A percentile compares a stretch with the other conserved stretches of the same genome.
phyloP scores from a whole-genome alignment of 768 basidiomycete genomes.

The Psilocybe sp. region DNA sequence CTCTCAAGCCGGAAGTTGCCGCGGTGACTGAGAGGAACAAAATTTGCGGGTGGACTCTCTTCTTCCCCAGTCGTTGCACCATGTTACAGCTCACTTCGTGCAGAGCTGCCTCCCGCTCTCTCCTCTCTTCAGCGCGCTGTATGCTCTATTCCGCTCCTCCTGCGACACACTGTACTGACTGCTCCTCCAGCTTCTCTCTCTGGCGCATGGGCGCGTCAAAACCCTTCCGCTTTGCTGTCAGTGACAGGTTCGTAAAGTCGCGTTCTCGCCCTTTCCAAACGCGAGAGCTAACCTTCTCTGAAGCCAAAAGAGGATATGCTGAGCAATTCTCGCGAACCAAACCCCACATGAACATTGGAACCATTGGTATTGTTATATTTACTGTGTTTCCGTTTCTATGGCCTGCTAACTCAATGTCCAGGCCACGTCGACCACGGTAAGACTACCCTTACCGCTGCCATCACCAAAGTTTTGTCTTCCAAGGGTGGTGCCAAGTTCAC shows the following conservation, averaged over 20 bases:
- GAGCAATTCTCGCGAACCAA: constrained; percentile 75
- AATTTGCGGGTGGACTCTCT: constrained; percentile 20
- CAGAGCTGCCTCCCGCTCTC: constrained; percentile 45
- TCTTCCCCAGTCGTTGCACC: constrained; percentile 18
- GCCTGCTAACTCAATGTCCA: constrained; percentile 20
- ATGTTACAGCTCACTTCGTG: constrained; percentile 55
- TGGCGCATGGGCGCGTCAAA: constrained; percentile 29
- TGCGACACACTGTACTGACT: neutral
- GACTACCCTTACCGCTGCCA: constrained; percentile 93
- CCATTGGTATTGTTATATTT: constrained; percentile 60
- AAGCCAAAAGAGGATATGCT: constrained; percentile 73
- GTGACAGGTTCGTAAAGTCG: constrained; percentile 25
- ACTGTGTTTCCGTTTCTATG: neutral
- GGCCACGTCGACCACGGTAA: constrained; percentile 99
- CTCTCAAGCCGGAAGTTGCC: constrained; percentile 21
- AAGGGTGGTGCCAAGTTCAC: constrained; percentile 82
- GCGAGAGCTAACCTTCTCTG: neutral
- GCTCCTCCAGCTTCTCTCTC: constrained; percentile 29
- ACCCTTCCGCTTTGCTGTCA: constrained; percentile 23
- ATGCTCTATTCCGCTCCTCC: constrained; percentile 11
- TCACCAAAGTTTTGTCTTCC: constrained; percentile 88
- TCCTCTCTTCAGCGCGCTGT: constrained; percentile 44
- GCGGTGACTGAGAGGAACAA: constrained; percentile 16
- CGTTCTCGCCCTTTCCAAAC: constrained; percentile 1
- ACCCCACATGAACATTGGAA: constrained; percentile 95